Conservation (phyloP, 208 protist species). For the Wallacemonas collosoma region DNA sequence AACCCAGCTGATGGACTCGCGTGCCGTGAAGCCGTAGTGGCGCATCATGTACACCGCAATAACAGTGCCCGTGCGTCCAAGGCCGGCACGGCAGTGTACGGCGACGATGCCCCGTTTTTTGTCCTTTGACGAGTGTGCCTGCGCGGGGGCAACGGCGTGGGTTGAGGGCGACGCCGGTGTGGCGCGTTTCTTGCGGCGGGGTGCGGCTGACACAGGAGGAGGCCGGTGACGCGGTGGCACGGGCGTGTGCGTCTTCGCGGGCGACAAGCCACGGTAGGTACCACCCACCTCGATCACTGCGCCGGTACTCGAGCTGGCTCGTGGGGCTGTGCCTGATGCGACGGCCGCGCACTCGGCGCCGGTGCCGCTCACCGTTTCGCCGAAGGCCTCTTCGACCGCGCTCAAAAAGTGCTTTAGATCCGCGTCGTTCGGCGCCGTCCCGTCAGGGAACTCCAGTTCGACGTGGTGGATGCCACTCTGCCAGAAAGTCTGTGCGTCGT, state of each 20-base stretch:
- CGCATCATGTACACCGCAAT: slow-evolving; percentile 93
- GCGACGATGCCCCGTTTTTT: slow-evolving; percentile 63
- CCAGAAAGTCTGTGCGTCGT: slow-evolving; percentile 84
- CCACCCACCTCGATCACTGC: slow-evolving; percentile 22
- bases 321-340: too few relatives aligned
- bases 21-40: slow-evolving; percentile 92
- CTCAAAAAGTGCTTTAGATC: slow-evolving; percentile 91
- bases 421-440: slow-evolving; percentile 78
- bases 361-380: slow-evolving; percentile 13
- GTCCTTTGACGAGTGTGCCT: neutral
- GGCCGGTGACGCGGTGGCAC: slow-evolving; percentile 7
- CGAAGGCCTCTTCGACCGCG: slow-evolving; percentile 67
- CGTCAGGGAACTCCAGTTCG: slow-evolving; percentile 95
- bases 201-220: neutral
- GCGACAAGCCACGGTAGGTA: slow-evolving; percentile 41
- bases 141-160: neutral
- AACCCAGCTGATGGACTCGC: slow-evolving; percentile 93
- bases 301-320: neutral
- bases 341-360: too few relatives aligned
- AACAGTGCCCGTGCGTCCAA: slow-evolving; percentile 96
- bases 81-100: slow-evolving; percentile 96
- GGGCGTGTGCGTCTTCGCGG: slow-evolving; percentile 28
- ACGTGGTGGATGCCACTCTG: slow-evolving; percentile 91
- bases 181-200: neutral
- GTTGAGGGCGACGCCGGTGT: neutral